Evolutionary conservation across 495 filamentous ascomycete species (phyloP), one percentile per base, ranked within the genome.

Genomic region (Penicillium goetzii): DNA sequence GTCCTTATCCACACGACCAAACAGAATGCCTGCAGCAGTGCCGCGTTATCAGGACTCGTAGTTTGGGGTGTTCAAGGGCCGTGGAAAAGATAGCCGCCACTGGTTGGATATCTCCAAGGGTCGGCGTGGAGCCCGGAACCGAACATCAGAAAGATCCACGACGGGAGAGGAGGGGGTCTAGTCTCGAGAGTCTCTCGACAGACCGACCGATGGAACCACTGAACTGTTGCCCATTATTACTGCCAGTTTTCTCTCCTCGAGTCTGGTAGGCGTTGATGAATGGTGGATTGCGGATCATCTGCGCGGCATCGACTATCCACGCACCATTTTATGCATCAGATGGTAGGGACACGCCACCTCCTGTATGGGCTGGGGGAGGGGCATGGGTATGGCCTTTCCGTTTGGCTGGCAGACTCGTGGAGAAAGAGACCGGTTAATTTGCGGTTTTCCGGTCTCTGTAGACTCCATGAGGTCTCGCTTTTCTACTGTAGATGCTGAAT

Each of bases 1-100:
- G 58, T 50, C 28, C 56, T 65, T 61, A 68, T 60, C 66, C 64
- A 64, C 47, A 36, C 33, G 36, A 25, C 41, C 45, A 7, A 23
- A 34, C 19, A 43, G 10, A 43, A 43, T 5, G 38, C 6, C 34
- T 26, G 23, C 55, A 5, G 19, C 25, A 51, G 52, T n/a, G 52
- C 52, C 52, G 32, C 52, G 52, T 34, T 55, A 55, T 55, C 52
- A 55, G 52, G n/a, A 28, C 52, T 49, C 41, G 52, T 56, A 56
- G 33, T 26, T 17, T 30, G 25, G 25, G 23, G 23, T 12, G 45
- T 25, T 30, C 12, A 28, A 51, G 34, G 26, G 50, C 49, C 41
- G 30, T 50, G 60, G 58, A 57, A 49, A 53, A 33, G 65, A 61
- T 30, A 61, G 25, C 58, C 62, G 25, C 58, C 62, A 55, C 43